Conservation (phyloP, 1,284 basidiomycete genomes). For the Naganishia sp. region DNA sequence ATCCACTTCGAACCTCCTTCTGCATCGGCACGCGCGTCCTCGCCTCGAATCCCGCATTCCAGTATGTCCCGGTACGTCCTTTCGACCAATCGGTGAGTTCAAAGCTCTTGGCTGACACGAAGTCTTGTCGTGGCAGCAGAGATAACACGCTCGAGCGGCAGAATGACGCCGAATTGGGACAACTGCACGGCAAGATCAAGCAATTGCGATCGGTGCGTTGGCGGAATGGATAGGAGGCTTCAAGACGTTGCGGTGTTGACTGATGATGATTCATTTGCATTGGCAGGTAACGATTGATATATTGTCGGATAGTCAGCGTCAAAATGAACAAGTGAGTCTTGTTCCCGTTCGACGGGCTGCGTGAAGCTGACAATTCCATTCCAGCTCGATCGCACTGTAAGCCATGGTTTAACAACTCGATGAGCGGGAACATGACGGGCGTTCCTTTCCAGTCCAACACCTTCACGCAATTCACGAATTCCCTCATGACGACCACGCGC, state of each 20-base stretch:
- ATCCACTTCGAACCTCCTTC: too few relatives aligned
- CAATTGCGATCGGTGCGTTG: conserved; percentile 47
- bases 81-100: conserved; percentile 12
- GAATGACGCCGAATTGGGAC: conserved; percentile 53
- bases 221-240: neutral
- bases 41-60: neutral
- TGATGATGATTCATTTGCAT: neutral
- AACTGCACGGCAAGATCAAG: conserved; percentile 53
- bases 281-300: conserved; percentile 29
- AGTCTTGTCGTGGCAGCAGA: neutral
- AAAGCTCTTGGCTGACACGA: too few relatives aligned
- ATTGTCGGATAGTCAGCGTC: conserved; percentile 27
- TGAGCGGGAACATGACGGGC: conserved; percentile 16
- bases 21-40: too few relatives aligned
- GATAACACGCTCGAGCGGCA: conserved; percentile 55
- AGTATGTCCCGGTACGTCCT: conserved; percentile 19
- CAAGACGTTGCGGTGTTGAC: neutral
- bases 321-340: conserved; percentile 29
- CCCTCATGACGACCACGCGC: conserved; percentile 31
- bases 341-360: neutral
- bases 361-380: neutral
- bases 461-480: conserved; percentile 34
- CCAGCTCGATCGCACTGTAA: neutral
- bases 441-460: conserved; percentile 20
- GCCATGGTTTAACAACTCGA: conserved; percentile 12